Percentiles rank a stretch among this genome's conserved stretches.
Conservation (phyloP, 108 stramenopile genomes). For the Discostella pseudostelligera region DNA sequence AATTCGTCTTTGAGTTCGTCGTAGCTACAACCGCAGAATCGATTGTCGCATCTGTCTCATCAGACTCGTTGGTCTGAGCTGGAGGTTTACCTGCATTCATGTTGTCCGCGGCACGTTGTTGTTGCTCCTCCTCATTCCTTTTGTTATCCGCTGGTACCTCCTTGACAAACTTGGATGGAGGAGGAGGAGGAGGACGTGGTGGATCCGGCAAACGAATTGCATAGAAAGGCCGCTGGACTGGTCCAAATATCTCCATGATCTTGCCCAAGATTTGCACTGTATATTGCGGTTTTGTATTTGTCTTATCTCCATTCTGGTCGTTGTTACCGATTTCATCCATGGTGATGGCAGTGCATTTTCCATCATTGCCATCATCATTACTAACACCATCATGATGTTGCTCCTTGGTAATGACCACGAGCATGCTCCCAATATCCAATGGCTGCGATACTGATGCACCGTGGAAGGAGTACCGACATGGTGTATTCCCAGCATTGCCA, state of each 20-base stretch:
- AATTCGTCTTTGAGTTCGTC: no score
- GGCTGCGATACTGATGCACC: constrained; percentile 16
- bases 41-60: no score
- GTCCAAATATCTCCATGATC: constrained; percentile 86
- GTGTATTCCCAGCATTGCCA: not conserved
- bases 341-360: not conserved
- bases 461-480: not conserved
- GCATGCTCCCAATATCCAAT: constrained; percentile 71
- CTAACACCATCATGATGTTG: not conserved
- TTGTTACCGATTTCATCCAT: constrained; percentile 14
- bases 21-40: no score
- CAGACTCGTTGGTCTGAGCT: no score
- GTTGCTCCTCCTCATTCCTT: constrained; percentile 1
- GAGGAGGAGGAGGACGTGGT: not conserved
- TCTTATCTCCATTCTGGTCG: no score
- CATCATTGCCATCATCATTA: constrained; percentile 1
- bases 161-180: constrained; percentile 16
- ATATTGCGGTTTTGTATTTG: constrained; percentile 12
- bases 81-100: no score
- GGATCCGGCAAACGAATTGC: constrained; percentile 63
- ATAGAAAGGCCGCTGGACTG: constrained; percentile 79
- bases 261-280: constrained; percentile 61
- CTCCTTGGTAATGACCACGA: constrained; percentile 41
- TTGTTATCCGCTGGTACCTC: not conserved
- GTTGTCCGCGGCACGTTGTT: not conserved